phyloP scores from a whole-genome alignment of 169 alveolate species.

The Perkinsus olseni region DNA sequence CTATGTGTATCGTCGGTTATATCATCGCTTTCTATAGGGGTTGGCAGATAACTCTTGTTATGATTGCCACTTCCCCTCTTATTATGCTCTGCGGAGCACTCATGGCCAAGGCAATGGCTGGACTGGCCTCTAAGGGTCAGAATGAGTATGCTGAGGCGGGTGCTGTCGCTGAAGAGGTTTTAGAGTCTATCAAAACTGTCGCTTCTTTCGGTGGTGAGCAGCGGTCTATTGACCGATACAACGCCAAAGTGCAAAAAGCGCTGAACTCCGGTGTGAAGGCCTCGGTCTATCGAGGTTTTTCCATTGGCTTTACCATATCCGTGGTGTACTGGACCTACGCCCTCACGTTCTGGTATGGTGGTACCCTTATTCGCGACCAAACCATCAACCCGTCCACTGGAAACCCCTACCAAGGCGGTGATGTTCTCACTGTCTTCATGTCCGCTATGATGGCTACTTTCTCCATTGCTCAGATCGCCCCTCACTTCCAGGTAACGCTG shows the following conservation, averaged over 20 bases:
- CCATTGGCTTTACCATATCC: conserved; percentile 25
- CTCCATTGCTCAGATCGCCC: conserved; percentile 32
- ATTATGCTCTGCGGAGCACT: conserved; percentile 19
- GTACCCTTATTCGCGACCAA: conserved; percentile 23
- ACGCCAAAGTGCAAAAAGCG: conserved; percentile 21
- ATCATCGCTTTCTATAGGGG: conserved; percentile 22
- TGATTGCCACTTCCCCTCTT: conserved; percentile 26
- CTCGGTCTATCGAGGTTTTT: conserved; percentile 26
- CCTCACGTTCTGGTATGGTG: conserved; percentile 43
- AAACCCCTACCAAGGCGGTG: conserved; percentile 23
- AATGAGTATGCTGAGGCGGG: conserved; percentile 31
- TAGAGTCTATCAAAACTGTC: conserved; percentile 36
- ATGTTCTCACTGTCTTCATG: conserved; percentile 37
- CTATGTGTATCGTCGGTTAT: conserved; percentile 28
- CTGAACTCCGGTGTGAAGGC: conserved; percentile 26
- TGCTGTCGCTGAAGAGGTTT: conserved; percentile 40
- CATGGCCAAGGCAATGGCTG: conserved; percentile 21
- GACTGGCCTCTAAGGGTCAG: conserved; percentile 17
- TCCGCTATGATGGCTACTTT: conserved; percentile 42
- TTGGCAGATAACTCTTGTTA: conserved; percentile 27
- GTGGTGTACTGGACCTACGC: conserved; percentile 32
- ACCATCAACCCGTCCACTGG: background rate
- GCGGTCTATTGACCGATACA: conserved; percentile 21
- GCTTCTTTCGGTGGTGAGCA: conserved; percentile 38
- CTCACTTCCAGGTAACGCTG: conserved; percentile 26